phyloP scores from a whole-genome alignment of 257 asterid species.

The Scutellaria baicalensis region DNA sequence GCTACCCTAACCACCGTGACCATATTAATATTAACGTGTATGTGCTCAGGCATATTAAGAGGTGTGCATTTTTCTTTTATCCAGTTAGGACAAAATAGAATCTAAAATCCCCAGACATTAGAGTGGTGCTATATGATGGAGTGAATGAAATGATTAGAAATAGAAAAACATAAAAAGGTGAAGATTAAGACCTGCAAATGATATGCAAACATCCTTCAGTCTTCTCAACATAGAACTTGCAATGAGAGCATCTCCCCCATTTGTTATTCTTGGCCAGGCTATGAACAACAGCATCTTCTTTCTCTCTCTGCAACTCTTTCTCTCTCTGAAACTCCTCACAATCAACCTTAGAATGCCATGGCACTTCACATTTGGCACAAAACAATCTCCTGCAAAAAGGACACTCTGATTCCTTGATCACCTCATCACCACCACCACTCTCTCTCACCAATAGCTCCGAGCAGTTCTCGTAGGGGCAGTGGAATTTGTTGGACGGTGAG shows the following conservation, averaged over 20 bases:
- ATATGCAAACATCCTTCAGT: constrained; percentile 39
- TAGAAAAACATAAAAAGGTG: too few relatives aligned
- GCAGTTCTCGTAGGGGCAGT: constrained; percentile 52
- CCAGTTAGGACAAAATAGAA: too few relatives aligned
- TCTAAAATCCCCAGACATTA: too few relatives aligned
- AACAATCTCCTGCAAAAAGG: constrained; percentile 37
- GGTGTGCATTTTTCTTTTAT: too few relatives aligned
- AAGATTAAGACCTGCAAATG: constrained; percentile 28
- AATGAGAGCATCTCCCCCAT: constrained; percentile 42
- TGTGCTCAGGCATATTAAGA: too few relatives aligned
- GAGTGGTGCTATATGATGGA: too few relatives aligned
- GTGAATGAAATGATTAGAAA: too few relatives aligned
- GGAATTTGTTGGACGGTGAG: constrained; percentile 22
- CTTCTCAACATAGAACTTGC: constrained; percentile 35
- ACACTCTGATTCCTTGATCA: constrained; percentile 38
- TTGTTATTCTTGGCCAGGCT: constrained; percentile 31
- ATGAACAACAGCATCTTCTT: constrained; percentile 20
- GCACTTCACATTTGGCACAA: constrained; percentile 38
- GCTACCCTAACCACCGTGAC: too few relatives aligned
- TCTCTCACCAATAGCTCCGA: constrained; percentile 39
- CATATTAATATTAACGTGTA: too few relatives aligned
- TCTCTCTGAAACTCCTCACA: constrained; percentile 30
- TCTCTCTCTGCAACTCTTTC: constrained; percentile 23
- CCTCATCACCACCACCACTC: constrained; percentile 8
- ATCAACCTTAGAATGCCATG: constrained; percentile 40